Percentiles rank a stretch among this genome's conserved stretches.
Evolutionary conservation across 345 rosid species (phyloP).

Genomic region (Pugionium dolabratum): DNA sequence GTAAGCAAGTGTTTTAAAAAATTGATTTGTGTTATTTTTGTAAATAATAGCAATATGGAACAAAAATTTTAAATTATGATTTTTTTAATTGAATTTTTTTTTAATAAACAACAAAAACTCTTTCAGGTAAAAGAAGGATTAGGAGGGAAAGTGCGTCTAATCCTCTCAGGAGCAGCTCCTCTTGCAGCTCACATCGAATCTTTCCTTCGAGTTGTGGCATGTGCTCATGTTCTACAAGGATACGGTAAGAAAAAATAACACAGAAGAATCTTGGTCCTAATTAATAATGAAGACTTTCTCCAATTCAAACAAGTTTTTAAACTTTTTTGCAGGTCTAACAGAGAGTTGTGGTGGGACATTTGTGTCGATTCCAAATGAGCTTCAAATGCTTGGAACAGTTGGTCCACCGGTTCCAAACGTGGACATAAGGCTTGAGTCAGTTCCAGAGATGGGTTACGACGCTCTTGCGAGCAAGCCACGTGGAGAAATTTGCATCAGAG

Average conservation of each 20-base stretch:
- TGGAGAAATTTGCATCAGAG: constrained; percentile 87
- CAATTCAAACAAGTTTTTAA: not conserved
- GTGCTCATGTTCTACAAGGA: constrained; percentile 98
- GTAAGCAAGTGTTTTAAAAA: no score
- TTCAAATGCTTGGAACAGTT: constrained; percentile 82
- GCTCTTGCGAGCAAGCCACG: constrained; percentile 81
- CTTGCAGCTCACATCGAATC: constrained; percentile 82
- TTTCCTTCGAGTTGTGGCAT: constrained; percentile 90
- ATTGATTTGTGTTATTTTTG: no score
- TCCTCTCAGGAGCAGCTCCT: constrained; percentile 97
- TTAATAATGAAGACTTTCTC: constrained; percentile 12
- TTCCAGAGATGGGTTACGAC: constrained; percentile 95
- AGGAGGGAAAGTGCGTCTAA: constrained; percentile 89
- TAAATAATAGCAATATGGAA: no score
- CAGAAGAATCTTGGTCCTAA: constrained; percentile 9
- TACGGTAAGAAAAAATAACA: constrained; percentile 55
- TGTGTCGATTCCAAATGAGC: constrained; percentile 80
- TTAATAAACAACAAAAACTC: not conserved
- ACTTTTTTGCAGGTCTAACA: constrained; percentile 65
- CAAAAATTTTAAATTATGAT: no score
- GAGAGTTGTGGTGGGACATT: constrained; percentile 96
- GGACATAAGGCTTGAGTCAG: constrained; percentile 84
- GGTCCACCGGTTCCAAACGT: constrained; percentile 98
- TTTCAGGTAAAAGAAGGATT: constrained; percentile 84
- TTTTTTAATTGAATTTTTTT: no score